Base-by-base conservation (phyloP, 257 asterid genomes). In the Jasminum sambac region DNA sequence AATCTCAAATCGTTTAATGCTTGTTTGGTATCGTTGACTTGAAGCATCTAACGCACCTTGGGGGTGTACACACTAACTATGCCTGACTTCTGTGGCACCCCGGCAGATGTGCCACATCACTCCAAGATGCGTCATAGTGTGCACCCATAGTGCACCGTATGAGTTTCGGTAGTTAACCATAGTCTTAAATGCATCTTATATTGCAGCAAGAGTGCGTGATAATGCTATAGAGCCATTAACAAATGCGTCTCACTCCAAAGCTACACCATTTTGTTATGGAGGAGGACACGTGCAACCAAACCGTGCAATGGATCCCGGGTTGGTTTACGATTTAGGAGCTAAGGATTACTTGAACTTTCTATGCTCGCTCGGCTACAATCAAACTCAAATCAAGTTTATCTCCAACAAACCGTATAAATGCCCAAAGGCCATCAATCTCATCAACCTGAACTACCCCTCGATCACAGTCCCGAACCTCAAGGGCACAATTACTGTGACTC, bases 281-380 rank as follows among this genome's bases (percentile, higher is more conserved):
- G 89, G 95, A 66, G 99, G 99, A 9, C 96, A 94, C 40, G 82
- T 91, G 44, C 78, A 82, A 48, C 98, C 99, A 19, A 91, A 94
- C 87, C 88, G 90, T 0, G 99, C 99, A 12, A 85, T 87, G 96
- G 90, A 94, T 67, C 98, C 99, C 5, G 99, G 99, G 2, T 72
- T 94, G 79, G 90, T 94, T 12, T 94, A 94, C 9, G 99, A 94
- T 74, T 68, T 85, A 40, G 39, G 82, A 0, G 39, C 21, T 12
- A 30, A 24, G 0, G 99, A 94, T 69, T 88, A 94, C 87, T 72
- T 94, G 48, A 52, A 70, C 68, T 88, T 89, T 74, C 73, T 94
- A 21, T 94, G 96, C 67, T 76, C 91, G 11, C 79, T 83, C 14
- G 95, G 96, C 59, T 85, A 81, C 75, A 89, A 86, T 55, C 69